Evolutionary conservation across 257 asterid genomes (phyloP).

Genomic region (Solanum dulcamara): DNA sequence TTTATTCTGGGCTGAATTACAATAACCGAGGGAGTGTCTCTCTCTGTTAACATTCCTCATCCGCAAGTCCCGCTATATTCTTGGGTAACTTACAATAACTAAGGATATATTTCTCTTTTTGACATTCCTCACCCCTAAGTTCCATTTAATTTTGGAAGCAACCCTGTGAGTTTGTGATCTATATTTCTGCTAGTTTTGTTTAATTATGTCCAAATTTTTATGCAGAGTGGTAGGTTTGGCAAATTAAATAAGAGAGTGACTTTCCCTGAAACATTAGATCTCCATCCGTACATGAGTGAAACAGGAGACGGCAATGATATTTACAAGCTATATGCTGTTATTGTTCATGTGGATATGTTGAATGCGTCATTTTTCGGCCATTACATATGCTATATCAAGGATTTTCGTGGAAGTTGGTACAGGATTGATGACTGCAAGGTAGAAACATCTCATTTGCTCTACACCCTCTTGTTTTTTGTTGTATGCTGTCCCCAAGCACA

Average conservation of each 20-base stretch:
- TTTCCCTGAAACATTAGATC: conserved; percentile 79
- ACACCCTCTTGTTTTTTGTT: background rate
- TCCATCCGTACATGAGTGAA: conserved; percentile 69
- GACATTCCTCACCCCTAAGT: background rate
- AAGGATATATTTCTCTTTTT: background rate
- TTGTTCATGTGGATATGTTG: conserved; percentile 94
- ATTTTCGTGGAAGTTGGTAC: conserved; percentile 77
- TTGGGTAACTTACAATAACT: background rate
- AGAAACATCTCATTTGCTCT: background rate
- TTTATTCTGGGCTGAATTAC: background rate
- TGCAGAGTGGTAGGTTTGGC: conserved; percentile 97
- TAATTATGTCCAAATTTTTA: background rate
- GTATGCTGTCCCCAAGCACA: background rate
- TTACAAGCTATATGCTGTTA: conserved; percentile 91
- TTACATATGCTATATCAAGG: conserved; percentile 86
- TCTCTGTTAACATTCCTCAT: background rate
- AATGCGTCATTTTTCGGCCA: conserved; percentile 98
- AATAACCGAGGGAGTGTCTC: background rate
- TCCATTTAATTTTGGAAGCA: background rate
- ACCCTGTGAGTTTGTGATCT: background rate
- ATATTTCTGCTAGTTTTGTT: background rate
- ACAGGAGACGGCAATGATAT: conserved; percentile 47
- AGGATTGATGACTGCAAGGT: conserved; percentile 94
- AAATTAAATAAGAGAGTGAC: conserved; percentile 90
- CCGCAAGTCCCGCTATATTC: background rate